Evolutionary conservation across 345 rosid species (phyloP), one percentile per base, ranked within the genome.

Genomic region (Murraya koenigii): DNA sequence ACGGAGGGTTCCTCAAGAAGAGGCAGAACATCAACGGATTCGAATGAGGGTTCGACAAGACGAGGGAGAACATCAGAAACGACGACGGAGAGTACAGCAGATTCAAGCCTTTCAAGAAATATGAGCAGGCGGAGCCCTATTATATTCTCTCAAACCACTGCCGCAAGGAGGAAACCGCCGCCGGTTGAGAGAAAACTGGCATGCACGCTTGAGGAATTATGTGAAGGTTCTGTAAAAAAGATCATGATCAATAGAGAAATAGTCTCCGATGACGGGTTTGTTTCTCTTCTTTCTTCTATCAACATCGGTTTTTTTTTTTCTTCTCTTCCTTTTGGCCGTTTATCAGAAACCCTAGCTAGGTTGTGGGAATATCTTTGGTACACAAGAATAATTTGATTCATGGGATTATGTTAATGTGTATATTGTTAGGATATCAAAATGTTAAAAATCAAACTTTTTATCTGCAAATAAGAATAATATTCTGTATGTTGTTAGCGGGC

Each of bases 151-250:
- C 97, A 90, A 65, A 85, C 93, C 49, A 80, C 96, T 2, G 85
- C 86, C 0, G 88, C 90, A 2, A 68, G 87, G 68, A 86, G 84
- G 36, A 93, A 88, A 56, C 97, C 97, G 0, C 83, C 84, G 0
- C 88, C 94, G 0, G 76, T 84, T 0, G 94, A 92, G 80, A 88
- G 80, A 82, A 85, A 78, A 75, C 94, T 95, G 2, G 88, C 89
- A 39, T 95, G 99, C 89, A 90, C 94, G 1, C 85, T 95, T 22
- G 99, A 92, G 84, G 97, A 93, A 74, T 87, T 95, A 69, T 85
- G 86, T 79, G 77, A 66, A 55, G 99, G 98, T 9, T 87, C 92
- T 23, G 74, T 86, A 55, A 93, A 92, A 83, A 84, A 85, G 72
- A 86, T 93, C 73, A 80, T 71, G 79, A 84, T 93, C 60, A 81